A percentile compares a stretch with the other conserved stretches of the same genome.
phyloP scores from a whole-genome alignment of 148 eudicot genomes.

The Talinum fruticosum region DNA sequence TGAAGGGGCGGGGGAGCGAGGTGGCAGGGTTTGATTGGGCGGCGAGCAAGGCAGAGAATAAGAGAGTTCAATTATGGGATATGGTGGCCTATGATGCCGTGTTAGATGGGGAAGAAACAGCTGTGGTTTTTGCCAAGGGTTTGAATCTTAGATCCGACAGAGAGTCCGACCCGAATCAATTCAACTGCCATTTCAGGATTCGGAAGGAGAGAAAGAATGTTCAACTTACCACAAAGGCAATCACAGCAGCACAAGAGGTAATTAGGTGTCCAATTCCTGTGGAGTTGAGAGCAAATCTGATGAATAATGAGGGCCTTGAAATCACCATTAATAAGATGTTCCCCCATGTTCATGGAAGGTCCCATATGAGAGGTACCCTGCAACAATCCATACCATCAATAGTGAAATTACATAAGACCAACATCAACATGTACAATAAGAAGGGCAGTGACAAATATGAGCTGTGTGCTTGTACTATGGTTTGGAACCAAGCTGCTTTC shows the following conservation, averaged over 20 bases:
- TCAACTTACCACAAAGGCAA: conserved; percentile 42
- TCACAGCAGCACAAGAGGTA: conserved; percentile 83
- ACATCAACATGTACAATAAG: too few relatives aligned
- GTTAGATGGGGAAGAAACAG: conserved; percentile 49
- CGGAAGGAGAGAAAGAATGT: conserved; percentile 22
- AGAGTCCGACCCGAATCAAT: conserved; percentile 56
- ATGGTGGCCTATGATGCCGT: conserved; percentile 62
- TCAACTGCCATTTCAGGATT: conserved; percentile 59
- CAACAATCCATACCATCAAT: conserved; percentile 65
- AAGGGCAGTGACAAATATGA: conserved; percentile 39
- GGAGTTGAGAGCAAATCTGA: conserved; percentile 31
- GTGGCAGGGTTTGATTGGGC: conserved; percentile 23
- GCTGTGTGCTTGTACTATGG: conserved; percentile 92
- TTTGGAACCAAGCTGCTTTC: conserved; percentile 89
- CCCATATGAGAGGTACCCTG: conserved; percentile 17
- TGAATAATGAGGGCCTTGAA: conserved; percentile 35
- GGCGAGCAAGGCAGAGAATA: conserved; percentile 17
- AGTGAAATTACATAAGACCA: conserved; percentile 43
- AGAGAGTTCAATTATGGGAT: conserved; percentile 53
- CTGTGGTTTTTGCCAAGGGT: conserved; percentile 80
- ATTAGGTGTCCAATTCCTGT: conserved; percentile 69
- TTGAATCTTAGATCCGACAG: conserved; percentile 63
- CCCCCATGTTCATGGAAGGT: conserved; percentile 24
- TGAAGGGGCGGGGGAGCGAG: conserved; percentile 20
- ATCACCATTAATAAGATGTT: conserved; percentile 42